Evolutionary conservation across 2,329 filamentous ascomycete genomes (phyloP).

Genomic region (Fusarium multiceps): DNA sequence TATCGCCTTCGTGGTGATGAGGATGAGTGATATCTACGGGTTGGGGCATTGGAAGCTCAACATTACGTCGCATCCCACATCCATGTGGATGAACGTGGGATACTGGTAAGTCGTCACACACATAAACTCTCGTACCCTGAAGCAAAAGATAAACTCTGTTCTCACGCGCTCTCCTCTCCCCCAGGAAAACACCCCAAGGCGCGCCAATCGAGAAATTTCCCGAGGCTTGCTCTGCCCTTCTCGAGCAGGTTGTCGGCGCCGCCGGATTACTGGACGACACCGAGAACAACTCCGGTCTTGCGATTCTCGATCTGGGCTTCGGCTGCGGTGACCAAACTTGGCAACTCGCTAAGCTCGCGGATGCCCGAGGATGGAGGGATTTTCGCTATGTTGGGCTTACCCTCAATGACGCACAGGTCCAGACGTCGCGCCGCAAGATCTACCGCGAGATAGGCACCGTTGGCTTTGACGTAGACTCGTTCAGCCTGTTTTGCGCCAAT

Average conservation of each 20-base stretch:
- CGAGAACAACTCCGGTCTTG: conserved; percentile 34
- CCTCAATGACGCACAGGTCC: conserved; percentile 58
- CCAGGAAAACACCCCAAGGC: conserved; percentile 49
- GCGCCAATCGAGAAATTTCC: conserved; percentile 53
- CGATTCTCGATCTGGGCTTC: conserved; percentile 66
- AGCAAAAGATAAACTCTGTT: not conserved
- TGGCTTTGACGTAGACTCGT: conserved; percentile 29
- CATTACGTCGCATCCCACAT: conserved; percentile 56
- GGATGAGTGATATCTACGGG: conserved; percentile 55
- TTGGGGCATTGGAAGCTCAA: conserved; percentile 68
- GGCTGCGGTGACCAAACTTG: conserved; percentile 69
- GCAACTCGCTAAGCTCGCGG: conserved; percentile 53
- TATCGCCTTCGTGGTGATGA: conserved; percentile 36
- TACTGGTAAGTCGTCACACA: conserved; percentile 61
- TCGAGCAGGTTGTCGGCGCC: conserved; percentile 58
- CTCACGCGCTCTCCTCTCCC: not conserved
- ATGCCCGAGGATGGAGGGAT: conserved; percentile 32
- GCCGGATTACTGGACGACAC: conserved; percentile 53
- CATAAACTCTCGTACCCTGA: not conserved
- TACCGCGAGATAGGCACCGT: conserved; percentile 35
- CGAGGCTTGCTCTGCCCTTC: conserved; percentile 61
- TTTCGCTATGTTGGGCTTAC: conserved; percentile 66
- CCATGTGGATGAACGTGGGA: conserved; percentile 74
- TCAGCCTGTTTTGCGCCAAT: conserved; percentile 60
- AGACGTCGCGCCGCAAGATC: conserved; percentile 49